Percentiles rank a stretch among this genome's conserved stretches.
Conservation (phyloP, 192 early-diverging fungal genomes). For the Geranomyces michiganensis region DNA sequence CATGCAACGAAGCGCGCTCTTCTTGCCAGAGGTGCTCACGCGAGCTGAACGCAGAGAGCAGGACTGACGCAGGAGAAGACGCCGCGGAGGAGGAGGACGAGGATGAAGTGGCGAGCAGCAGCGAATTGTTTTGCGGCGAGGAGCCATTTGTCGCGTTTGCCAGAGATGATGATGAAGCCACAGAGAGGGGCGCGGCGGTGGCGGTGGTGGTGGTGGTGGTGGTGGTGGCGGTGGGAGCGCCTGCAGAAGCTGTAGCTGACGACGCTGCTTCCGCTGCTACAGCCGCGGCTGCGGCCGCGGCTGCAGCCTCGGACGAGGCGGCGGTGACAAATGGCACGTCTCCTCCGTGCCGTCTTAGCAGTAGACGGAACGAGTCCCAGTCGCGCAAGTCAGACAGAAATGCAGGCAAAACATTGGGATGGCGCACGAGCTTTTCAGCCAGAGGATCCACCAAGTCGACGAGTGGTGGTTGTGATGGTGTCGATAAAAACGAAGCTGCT, state of each 20-base stretch:
- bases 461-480: not conserved
- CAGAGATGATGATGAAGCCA: not conserved
- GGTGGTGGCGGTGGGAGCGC: not conserved
- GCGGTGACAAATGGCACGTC: constrained; percentile 9
- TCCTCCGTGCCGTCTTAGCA: constrained; percentile 32
- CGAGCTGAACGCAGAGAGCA: constrained; percentile 20
- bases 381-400: constrained; percentile 38
- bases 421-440: constrained; percentile 29
- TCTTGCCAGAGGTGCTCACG: constrained; percentile 36
- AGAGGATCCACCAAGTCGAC: constrained; percentile 31
- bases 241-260: not conserved
- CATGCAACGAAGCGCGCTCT: constrained; percentile 32
- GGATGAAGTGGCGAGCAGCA: not conserved
- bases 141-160: not conserved
- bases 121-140: not conserved
- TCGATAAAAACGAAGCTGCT: not conserved
- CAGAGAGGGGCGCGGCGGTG: not conserved
- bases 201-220: not conserved
- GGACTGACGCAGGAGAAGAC: not conserved
- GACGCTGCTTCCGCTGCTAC: not conserved
- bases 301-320: not conserved
- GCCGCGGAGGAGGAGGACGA: not conserved
- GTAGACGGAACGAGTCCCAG: constrained; percentile 40
- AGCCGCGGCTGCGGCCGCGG: not conserved
- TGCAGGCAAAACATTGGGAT: constrained; percentile 31